Evolutionary conservation across 345 rosid genomes (phyloP), one percentile per base, ranked within the genome.

Genomic region (Camelina sativa): DNA sequence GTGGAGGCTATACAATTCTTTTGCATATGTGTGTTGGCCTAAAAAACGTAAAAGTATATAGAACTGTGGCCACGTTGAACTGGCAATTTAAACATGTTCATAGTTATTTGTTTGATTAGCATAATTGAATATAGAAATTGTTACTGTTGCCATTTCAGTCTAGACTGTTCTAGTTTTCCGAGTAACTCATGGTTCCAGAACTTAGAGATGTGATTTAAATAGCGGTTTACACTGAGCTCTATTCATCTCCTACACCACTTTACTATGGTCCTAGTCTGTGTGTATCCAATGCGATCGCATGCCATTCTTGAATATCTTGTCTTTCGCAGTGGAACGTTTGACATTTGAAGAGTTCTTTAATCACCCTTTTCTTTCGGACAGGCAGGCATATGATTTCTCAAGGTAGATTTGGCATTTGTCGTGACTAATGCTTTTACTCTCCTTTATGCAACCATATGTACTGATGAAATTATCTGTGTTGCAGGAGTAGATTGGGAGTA

Each of bases 341-440:
- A 95, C 99, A 67, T 95, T 90, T 82, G 92, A 95, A 71, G 99
- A 95, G 85, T 92, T 92, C 76, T 95, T 95, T 76, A 89, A 92
- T 72, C 98, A 95, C 72, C 87, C 96, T 52, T 95, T 89, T 71
- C 85, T 95, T 78, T 85, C 82, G 47, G 82, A 69, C 23, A 75
- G 76, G 67, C 87, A 79, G 55, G 74, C 79, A 16, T 91, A 88
- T 65, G 85, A 82, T 30, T 55, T 82, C 35, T 76, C 79, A 51
- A 85, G 98, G 99, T 95, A 82, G 71, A 67, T 71, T 69, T 54
- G 75, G 41, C 32, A 17, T 37, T 43, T 64, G 7, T 20, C 57
- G 12, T 50, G 69, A 62, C 67, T n/a, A 44, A 23, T 16, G 57
- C 20, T 50, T 46, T 50, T 17, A 40, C 15, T 13, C 43, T 53